phyloP scores from a whole-genome alignment of 768 basidiomycete genomes.

The Serendipita sp. region DNA sequence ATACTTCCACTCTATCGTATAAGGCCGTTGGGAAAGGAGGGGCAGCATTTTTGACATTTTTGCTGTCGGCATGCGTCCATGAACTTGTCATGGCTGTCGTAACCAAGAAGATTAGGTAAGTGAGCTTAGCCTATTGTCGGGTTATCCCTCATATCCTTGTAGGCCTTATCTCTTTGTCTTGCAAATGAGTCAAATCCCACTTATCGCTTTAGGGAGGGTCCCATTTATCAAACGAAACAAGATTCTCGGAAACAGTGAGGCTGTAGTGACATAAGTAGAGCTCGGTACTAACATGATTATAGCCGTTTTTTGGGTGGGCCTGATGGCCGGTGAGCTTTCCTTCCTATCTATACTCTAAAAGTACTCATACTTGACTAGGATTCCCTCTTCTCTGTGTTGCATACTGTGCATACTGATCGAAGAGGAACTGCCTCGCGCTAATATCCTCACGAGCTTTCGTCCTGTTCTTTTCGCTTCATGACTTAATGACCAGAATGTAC shows the following conservation, averaged over 20 bases:
- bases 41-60: conserved; percentile 90
- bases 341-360: not conserved
- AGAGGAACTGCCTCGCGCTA: not conserved
- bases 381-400: conserved; percentile 86
- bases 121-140: conserved; percentile 4
- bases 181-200: conserved; percentile 78
- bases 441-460: not conserved
- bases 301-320: conserved; percentile 83
- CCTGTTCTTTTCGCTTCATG: not conserved
- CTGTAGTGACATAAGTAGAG: not conserved
- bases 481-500: not conserved
- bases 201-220: conserved; percentile 67
- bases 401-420: conserved; percentile 37
- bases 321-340: conserved; percentile 23
- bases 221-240: conserved; percentile 69
- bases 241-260: conserved; percentile 32
- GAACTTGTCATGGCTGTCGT: conserved; percentile 96
- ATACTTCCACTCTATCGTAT: conserved; percentile 68
- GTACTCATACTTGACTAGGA: conserved; percentile 37
- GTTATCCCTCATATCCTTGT: not conserved
- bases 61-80: conserved; percentile 77
- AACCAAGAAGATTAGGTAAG: conserved; percentile 75
- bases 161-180: conserved; percentile 78
- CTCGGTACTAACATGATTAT: conserved; percentile 5
- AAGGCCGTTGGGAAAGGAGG: conserved; percentile 56